A percentile compares a stretch with the other conserved stretches of the same genome.
Evolutionary conservation across 2,329 filamentous ascomycete species (phyloP).

Genomic region (Scedosporium boydii): DNA sequence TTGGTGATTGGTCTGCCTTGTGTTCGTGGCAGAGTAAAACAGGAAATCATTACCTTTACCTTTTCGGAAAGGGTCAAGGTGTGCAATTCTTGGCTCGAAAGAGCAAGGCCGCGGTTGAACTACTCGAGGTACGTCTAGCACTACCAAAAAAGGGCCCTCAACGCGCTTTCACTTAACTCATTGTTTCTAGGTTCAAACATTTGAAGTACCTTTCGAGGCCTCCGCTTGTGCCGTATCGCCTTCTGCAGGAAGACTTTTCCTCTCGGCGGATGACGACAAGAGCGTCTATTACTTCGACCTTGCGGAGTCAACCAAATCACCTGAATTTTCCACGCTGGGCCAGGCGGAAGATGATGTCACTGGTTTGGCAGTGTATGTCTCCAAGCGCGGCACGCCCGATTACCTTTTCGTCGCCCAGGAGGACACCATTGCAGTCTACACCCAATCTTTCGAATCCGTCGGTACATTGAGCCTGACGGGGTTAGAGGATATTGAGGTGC

Average conservation of each 20-base stretch:
- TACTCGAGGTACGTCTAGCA: constrained; percentile 23
- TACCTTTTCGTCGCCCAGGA: constrained; percentile 32
- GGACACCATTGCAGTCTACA: constrained; percentile 28
- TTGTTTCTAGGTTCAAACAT: constrained; percentile 28
- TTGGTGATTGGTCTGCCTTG: constrained; percentile 38
- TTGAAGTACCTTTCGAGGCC: constrained; percentile 28
- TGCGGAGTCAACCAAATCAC: constrained; percentile 25
- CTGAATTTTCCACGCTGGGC: constrained; percentile 25
- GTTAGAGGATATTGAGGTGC: constrained; percentile 28
- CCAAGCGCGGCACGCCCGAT: constrained; percentile 18
- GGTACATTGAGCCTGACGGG: constrained; percentile 27
- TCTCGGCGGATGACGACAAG: constrained; percentile 27
- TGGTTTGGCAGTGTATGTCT: constrained; percentile 30
- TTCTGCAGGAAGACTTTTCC: constrained; percentile 24
- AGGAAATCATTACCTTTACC: constrained; percentile 31
- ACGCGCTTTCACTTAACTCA: neutral
- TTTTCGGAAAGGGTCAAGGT: constrained; percentile 32
- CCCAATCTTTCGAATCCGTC: constrained; percentile 21
- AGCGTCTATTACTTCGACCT: constrained; percentile 28
- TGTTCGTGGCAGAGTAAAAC: constrained; percentile 33
- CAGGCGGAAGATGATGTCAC: constrained; percentile 27
- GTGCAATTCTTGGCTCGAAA: constrained; percentile 27
- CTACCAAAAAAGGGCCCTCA: neutral
- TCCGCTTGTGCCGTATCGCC: constrained; percentile 31
- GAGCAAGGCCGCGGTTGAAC: constrained; percentile 17